Conservation (phyloP, 1,284 basidiomycete species). For the Gymnopus androsaceus region DNA sequence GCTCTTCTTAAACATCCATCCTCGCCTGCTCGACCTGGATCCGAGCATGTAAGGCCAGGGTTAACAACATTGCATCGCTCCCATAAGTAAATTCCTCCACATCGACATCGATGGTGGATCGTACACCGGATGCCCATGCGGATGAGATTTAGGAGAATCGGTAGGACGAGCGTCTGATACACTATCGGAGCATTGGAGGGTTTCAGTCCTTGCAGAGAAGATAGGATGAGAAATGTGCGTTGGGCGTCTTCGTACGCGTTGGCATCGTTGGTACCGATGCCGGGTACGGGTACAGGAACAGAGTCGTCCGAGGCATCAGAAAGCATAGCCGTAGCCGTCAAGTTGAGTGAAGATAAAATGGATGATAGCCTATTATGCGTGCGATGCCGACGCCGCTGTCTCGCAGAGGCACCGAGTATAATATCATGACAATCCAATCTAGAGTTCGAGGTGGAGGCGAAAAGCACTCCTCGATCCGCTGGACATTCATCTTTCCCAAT, state of each 20-base stretch:
- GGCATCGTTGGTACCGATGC: background rate
- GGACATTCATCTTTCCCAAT: slow-evolving; percentile 12
- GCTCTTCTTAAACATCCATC: slow-evolving; percentile 10
- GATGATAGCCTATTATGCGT: background rate
- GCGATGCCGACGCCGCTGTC: background rate
- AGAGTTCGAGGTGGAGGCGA: slow-evolving; percentile 29
- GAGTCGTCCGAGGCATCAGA: slow-evolving; percentile 3
- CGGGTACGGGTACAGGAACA: background rate
- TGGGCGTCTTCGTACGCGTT: slow-evolving; percentile 55
- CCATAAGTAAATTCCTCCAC: slow-evolving; percentile 1
- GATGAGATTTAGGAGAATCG: slow-evolving; percentile 40
- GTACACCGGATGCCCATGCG: slow-evolving; percentile 19
- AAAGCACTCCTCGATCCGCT: slow-evolving; percentile 48
- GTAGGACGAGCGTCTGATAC: slow-evolving; percentile 69
- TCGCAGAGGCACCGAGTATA: slow-evolving; percentile 56
- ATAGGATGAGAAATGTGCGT: slow-evolving; percentile 70
- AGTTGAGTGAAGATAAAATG: background rate
- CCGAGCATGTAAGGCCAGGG: slow-evolving; percentile 13
- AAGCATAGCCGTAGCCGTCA: background rate
- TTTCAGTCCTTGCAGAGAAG: slow-evolving; percentile 35
- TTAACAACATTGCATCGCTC: slow-evolving; percentile 1
- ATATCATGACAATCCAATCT: slow-evolving; percentile 72
- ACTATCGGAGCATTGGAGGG: slow-evolving; percentile 15
- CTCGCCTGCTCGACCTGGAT: slow-evolving; percentile 15
- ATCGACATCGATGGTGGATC: no score